A percentile compares a stretch with the other conserved stretches of the same genome.
These are phyloP conservation scores for Cercospora berteroae DNA, from an alignment of 2,329 filamentous ascomycete genomes.

Conservation along the genomic window DNA sequence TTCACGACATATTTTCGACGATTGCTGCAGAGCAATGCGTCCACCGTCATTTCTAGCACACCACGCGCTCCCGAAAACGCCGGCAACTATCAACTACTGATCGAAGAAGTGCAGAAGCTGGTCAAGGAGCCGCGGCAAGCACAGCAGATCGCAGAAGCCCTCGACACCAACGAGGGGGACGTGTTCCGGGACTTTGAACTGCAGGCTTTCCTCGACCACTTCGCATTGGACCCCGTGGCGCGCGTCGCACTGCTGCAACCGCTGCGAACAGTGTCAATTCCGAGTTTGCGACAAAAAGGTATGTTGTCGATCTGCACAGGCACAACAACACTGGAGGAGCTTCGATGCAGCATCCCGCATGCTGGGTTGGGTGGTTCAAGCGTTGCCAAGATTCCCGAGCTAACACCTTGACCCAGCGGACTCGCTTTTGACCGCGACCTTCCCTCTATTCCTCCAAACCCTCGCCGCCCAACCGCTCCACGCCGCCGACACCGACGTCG, in stretches of 20 bases:
- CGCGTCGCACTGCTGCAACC: slow-evolving; percentile 86
- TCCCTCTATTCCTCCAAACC: slow-evolving; percentile 72
- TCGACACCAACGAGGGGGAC: slow-evolving; percentile 87
- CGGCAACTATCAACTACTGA: slow-evolving; percentile 79
- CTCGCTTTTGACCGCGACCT: slow-evolving; percentile 80
- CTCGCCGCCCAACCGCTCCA: slow-evolving; percentile 53
- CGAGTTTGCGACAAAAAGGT: slow-evolving; percentile 90
- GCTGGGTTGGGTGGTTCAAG: not conserved
- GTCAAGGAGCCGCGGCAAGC: slow-evolving; percentile 77
- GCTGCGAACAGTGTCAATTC: slow-evolving; percentile 77
- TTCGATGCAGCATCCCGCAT: slow-evolving; percentile 7
- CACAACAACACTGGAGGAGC: not conserved
- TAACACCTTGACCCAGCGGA: slow-evolving; percentile 60
- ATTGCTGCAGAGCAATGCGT: slow-evolving; percentile 84
- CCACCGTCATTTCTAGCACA: slow-evolving; percentile 81
- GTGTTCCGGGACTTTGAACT: slow-evolving; percentile 95
- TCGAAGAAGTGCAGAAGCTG: slow-evolving; percentile 82
- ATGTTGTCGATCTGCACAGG: slow-evolving; percentile 7
- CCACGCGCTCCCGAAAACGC: slow-evolving; percentile 67
- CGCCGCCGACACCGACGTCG: slow-evolving; percentile 60
- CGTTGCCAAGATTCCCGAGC: slow-evolving; percentile 22
- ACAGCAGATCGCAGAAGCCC: slow-evolving; percentile 85
- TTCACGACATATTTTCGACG: slow-evolving; percentile 94
- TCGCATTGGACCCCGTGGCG: slow-evolving; percentile 83
- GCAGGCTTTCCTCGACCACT: slow-evolving; percentile 93